Percentiles rank a stretch among this genome's conserved stretches.
Conservation (phyloP, 2,329 filamentous ascomycete species). For the Penicillium brasilianum region DNA sequence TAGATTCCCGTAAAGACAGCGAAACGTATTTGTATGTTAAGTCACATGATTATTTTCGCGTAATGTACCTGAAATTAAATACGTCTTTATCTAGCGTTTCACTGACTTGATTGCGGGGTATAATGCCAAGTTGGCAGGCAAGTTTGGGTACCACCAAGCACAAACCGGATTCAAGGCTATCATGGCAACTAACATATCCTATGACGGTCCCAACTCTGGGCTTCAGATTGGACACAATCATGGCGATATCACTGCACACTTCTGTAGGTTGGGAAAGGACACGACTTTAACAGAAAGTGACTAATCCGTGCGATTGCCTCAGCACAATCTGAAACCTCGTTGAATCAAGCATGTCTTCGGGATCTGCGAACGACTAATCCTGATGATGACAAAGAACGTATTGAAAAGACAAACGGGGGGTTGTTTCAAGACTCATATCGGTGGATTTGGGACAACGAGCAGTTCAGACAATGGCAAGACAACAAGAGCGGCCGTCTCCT, state of each 20-base stretch:
- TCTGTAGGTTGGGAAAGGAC: no score
- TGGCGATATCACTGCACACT: no score
- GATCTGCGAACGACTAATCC: not conserved
- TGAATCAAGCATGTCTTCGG: not conserved
- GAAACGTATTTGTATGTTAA: constrained; percentile 3
- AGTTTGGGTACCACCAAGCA: not conserved
- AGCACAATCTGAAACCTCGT: not conserved
- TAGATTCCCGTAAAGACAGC: not conserved
- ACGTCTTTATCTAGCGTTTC: not conserved
- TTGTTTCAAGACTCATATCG: constrained; percentile 14
- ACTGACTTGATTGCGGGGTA: not conserved
- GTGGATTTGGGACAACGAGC: constrained; percentile 30
- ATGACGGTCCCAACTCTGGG: no score
- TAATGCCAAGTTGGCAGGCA: not conserved
- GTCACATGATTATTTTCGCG: not conserved
- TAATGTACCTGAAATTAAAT: constrained; percentile 8
- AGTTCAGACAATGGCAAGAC: constrained; percentile 28
- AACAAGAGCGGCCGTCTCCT: not conserved
- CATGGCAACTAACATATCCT: constrained; percentile 1
- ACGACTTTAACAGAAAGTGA: no score
- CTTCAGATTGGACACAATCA: no score
- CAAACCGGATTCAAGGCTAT: not conserved
- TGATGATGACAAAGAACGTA: not conserved
- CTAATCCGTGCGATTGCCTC: not conserved
- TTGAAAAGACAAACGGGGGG: not conserved